Evolutionary conservation across 2,329 filamentous ascomycete genomes (phyloP).

Genomic region (Fragosphaeria purpurea): DNA sequence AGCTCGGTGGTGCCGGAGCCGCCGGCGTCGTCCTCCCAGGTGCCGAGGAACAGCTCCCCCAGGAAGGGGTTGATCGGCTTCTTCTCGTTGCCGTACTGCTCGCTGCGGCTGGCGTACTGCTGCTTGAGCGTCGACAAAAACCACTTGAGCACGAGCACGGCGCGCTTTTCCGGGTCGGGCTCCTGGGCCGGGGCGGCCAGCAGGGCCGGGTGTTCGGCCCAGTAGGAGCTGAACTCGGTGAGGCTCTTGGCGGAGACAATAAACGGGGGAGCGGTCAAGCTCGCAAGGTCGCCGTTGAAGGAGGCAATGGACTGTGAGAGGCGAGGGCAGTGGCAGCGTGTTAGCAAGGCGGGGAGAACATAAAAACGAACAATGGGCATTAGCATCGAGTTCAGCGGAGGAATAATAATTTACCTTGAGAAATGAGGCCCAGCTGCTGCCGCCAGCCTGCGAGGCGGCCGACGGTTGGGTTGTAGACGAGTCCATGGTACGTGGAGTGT

Average conservation of each 20-base stretch:
- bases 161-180: slow-evolving; percentile 68
- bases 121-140: slow-evolving; percentile 89
- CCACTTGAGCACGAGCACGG: slow-evolving; percentile 87
- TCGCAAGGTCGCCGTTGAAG: slow-evolving; percentile 74
- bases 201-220: slow-evolving; percentile 67
- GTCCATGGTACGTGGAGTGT: slow-evolving; percentile 6
- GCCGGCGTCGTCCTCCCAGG: slow-evolving; percentile 62
- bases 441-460: slow-evolving; percentile 25
- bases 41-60: slow-evolving; percentile 85
- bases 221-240: slow-evolving; percentile 74
- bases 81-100: slow-evolving; percentile 82
- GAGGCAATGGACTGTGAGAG: slow-evolving; percentile 57
- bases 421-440: slow-evolving; percentile 41
- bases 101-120: slow-evolving; percentile 65
- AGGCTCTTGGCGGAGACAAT: slow-evolving; percentile 70
- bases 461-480: slow-evolving; percentile 5
- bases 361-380: no score
- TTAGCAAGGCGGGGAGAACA: neutral
- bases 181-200: slow-evolving; percentile 77
- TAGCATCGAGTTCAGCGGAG: neutral
- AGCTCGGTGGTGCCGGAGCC: slow-evolving; percentile 68
- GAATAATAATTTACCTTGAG: slow-evolving; percentile 32
- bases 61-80: slow-evolving; percentile 96
- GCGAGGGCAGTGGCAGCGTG: neutral
- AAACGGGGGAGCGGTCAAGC: slow-evolving; percentile 71